These are phyloP conservation scores for Taiozyma sp. DNA, from an alignment of 1,139 yeast species.

Conservation along the genomic window DNA sequence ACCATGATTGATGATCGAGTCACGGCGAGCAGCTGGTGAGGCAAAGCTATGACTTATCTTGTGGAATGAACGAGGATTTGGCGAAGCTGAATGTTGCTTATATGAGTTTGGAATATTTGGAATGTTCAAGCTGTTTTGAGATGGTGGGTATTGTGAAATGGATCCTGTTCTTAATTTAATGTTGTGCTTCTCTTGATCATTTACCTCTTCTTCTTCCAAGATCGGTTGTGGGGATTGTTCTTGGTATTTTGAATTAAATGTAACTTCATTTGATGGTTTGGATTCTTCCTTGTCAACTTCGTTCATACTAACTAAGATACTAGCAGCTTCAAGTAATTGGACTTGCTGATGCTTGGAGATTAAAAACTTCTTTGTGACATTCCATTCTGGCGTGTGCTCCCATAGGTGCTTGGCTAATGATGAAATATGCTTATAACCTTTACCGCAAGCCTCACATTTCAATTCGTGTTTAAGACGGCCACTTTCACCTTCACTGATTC, in stretches of 20 bases:
- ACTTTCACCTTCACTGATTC: slow-evolving; percentile 83
- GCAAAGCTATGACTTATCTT: slow-evolving; percentile 2
- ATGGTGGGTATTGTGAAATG: slow-evolving; percentile 29
- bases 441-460: slow-evolving; percentile 87
- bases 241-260: slow-evolving; percentile 6
- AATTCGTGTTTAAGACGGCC: slow-evolving; percentile 80
- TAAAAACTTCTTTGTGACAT: slow-evolving; percentile 70
- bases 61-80: background rate
- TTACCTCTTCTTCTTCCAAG: slow-evolving; percentile 5
- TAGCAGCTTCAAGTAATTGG: slow-evolving; percentile 83
- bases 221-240: slow-evolving; percentile 12
- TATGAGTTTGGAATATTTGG: background rate
- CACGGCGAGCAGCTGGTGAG: slow-evolving; percentile 6
- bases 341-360: slow-evolving; percentile 92
- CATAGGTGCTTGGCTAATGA: slow-evolving; percentile 75
- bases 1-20: slow-evolving; percentile 6
- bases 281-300: slow-evolving; percentile 31
- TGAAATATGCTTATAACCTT: slow-evolving; percentile 83
- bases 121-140: slow-evolving; percentile 9
- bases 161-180: slow-evolving; percentile 26
- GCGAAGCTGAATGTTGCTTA: background rate
- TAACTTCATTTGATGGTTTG: slow-evolving; percentile 2
- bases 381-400: slow-evolving; percentile 94
- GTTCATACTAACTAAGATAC: slow-evolving; percentile 78
- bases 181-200: slow-evolving; percentile 9